phyloP scores from a whole-genome alignment of 768 basidiomycete species.

The Tulasnella sp. region DNA sequence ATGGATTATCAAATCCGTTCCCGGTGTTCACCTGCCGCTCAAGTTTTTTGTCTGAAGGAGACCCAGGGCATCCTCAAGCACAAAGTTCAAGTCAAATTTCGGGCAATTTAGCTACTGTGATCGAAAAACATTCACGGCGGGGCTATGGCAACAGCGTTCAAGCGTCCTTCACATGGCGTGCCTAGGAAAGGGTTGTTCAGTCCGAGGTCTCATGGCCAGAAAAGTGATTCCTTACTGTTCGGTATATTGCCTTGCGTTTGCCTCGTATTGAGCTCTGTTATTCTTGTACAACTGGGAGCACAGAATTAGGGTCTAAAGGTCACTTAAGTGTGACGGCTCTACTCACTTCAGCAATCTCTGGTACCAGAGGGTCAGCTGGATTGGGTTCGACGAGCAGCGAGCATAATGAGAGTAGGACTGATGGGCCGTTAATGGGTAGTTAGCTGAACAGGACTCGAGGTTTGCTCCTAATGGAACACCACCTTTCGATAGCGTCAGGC shows the following conservation, averaged over 20 bases:
- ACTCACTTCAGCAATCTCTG: slow-evolving; percentile 84
- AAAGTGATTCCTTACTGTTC: slow-evolving; percentile 77
- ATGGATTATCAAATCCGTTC: no score
- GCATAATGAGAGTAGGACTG: slow-evolving; percentile 95
- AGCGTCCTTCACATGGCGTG: slow-evolving; percentile 5
- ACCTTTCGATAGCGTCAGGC: slow-evolving; percentile 99
- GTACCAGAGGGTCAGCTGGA: slow-evolving; percentile 97
- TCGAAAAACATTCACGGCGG: background rate
- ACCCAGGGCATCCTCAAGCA: no score
- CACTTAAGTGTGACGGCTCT: background rate
- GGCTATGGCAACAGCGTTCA: background rate
- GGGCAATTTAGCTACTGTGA: no score
- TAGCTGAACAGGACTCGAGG: background rate
- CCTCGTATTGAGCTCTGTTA: slow-evolving; percentile 93
- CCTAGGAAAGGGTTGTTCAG: background rate
- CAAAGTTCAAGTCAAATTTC: no score
- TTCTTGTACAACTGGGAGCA: slow-evolving; percentile 81
- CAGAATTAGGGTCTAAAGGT: background rate
- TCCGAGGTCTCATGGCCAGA: background rate
- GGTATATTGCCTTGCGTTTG: slow-evolving; percentile 98
- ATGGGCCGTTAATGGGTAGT: background rate
- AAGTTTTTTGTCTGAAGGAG: no score
- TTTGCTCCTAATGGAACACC: slow-evolving; percentile 31
- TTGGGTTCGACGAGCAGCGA: slow-evolving; percentile 99
- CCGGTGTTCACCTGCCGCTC: no score